Percentiles rank a stretch among this genome's conserved stretches.
phyloP scores from a whole-genome alignment of 2,329 filamentous ascomycete species.

The Hyphodiscus sp. region DNA sequence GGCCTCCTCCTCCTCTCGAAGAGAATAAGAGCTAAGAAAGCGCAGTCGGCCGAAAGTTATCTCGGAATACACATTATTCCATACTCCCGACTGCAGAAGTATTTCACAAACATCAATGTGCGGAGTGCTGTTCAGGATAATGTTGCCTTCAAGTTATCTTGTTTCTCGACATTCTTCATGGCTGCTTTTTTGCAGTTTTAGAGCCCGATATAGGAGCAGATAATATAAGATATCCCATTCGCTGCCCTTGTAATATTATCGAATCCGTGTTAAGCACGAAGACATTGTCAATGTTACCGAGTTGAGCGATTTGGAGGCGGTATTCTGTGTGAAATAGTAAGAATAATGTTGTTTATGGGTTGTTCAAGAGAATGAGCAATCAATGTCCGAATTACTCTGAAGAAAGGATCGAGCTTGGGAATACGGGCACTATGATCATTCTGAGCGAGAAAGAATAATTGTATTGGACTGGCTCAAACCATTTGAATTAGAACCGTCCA shows the following conservation, averaged over 20 bases:
- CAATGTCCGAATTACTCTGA: no score
- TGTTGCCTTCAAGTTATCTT: slow-evolving; percentile 43
- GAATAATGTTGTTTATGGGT: no score
- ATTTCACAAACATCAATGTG: slow-evolving; percentile 43
- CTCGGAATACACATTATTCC: slow-evolving; percentile 40
- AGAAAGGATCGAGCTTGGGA: no score
- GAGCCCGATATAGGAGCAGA: slow-evolving; percentile 1
- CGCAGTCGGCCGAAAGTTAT: slow-evolving; percentile 41
- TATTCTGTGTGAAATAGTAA: no score
- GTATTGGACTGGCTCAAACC: no score
- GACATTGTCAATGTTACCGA: no score
- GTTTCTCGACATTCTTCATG: slow-evolving; percentile 66
- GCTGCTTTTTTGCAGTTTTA: slow-evolving; percentile 57
- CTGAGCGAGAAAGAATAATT: no score
- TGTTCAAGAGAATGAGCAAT: no score
- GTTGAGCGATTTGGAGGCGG: no score
- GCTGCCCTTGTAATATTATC: neutral
- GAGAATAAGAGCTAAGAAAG: slow-evolving; percentile 4
- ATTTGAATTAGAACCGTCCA: no score
- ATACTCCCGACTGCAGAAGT: slow-evolving; percentile 37
- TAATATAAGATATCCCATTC: neutral
- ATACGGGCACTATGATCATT: no score
- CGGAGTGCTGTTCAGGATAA: slow-evolving; percentile 33
- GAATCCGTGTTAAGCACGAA: neutral
- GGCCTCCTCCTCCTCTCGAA: neutral